phyloP scores from a whole-genome alignment of 805 yeast genomes.

The Candida pini region DNA sequence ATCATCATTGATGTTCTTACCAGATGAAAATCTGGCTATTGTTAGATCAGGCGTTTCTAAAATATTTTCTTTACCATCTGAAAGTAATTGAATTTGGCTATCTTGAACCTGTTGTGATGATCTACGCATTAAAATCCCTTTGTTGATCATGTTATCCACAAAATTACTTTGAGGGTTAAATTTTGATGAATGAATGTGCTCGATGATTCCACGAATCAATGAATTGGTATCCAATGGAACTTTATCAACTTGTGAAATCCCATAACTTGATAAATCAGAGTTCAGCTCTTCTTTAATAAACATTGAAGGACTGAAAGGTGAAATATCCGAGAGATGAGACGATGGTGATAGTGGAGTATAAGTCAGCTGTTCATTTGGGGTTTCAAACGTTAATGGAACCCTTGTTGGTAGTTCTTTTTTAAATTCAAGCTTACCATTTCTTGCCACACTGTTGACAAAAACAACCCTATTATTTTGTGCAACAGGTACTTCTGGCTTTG shows the following conservation, averaged over 20 bases:
- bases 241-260: too few species aligned
- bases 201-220: conserved; percentile 3
- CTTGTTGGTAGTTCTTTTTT: neutral
- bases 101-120: neutral
- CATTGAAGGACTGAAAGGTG: neutral
- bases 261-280: too few species aligned
- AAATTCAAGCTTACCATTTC: conserved; percentile 1
- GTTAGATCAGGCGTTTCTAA: neutral
- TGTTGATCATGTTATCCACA: conserved; percentile 6
- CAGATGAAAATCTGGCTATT: neutral
- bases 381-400: too few species aligned
- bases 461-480: neutral
- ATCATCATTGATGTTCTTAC: conserved; percentile 10
- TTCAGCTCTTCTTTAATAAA: conserved; percentile 1
- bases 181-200: conserved; percentile 8
- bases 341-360: neutral
- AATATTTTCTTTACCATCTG: neutral
- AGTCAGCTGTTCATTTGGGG: too few species aligned
- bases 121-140: conserved; percentile 3
- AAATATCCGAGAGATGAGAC: neutral
- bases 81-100: neutral
- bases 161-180: conserved; percentile 4
- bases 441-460: conserved; percentile 2
- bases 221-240: neutral
- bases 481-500: neutral